Conservation (phyloP, 495 filamentous ascomycete species). For the Aspergillus mulundensis region DNA sequence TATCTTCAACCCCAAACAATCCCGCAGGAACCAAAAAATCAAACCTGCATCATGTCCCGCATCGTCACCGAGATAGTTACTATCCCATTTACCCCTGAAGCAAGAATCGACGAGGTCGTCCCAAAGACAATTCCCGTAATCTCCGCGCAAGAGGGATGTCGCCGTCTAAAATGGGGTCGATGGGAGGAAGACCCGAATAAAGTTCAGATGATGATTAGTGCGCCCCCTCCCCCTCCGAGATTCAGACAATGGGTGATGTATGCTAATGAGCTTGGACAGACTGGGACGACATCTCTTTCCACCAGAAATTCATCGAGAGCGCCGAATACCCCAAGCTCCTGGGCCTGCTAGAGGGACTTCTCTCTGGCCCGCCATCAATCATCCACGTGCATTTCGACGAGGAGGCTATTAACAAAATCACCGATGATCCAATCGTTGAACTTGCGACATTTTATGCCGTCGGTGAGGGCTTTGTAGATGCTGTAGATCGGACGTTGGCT, state of each 20-base stretch:
- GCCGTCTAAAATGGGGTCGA: not conserved
- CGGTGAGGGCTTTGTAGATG: not conserved
- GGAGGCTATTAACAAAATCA: not conserved
- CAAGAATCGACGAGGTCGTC: not conserved
- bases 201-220: constrained; percentile 1
- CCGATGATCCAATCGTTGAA: not conserved
- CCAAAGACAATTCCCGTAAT: not conserved
- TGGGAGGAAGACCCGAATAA: constrained; percentile 1
- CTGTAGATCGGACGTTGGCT: not conserved
- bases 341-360: not conserved
- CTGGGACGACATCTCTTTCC: not conserved
- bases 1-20: not conserved
- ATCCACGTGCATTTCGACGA: not conserved
- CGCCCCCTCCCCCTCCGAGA: not conserved
- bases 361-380: not conserved
- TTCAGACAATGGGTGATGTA: not conserved
- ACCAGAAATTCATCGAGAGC: not conserved
- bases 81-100: not conserved
- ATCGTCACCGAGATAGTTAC: not conserved
- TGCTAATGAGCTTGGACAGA: not conserved
- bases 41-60: not conserved
- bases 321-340: not conserved
- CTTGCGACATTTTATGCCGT: not conserved
- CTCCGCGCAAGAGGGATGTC: not conserved
- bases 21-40: not conserved